phyloP scores from a whole-genome alignment of 257 asterid species.

The Solanum appendiculatum region DNA sequence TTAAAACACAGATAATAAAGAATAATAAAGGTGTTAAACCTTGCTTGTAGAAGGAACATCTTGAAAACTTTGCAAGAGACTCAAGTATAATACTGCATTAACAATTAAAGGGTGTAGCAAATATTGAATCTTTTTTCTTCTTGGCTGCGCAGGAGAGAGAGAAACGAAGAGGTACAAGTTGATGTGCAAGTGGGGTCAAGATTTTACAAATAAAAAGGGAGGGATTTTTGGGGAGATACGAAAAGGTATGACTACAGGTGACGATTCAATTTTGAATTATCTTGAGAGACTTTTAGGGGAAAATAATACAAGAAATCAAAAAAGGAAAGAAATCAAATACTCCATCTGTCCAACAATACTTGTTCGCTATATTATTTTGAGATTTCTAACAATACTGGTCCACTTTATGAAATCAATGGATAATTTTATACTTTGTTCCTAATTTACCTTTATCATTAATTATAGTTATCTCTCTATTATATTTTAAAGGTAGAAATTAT shows the following conservation, averaged over 20 bases:
- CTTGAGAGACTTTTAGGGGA: neutral
- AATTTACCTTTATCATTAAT: no score
- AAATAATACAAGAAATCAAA: neutral
- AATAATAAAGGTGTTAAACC: conserved; percentile 22
- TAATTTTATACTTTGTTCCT: no score
- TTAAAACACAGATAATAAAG: conserved; percentile 3
- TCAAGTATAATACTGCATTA: neutral
- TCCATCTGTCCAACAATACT: no score
- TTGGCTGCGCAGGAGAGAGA: neutral
- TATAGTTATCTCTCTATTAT: no score
- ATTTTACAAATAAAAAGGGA: conserved; percentile 3
- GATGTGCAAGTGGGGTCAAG: conserved; percentile 25
- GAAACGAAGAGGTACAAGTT: conserved; percentile 19
- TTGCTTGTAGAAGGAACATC: conserved; percentile 31
- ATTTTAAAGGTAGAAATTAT: no score
- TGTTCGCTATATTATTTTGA: no score
- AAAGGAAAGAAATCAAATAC: no score
- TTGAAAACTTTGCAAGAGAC: conserved; percentile 18
- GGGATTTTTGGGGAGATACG: neutral
- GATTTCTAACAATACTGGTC: no score
- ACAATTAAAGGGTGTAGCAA: conserved; percentile 21
- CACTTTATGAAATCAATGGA: no score
- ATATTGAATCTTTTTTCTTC: neutral
- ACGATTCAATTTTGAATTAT: neutral
- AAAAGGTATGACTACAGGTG: neutral